Evolutionary conservation across 2,329 filamentous ascomycete species (phyloP), one percentile per base, ranked within the genome.

Genomic region (Geosmithia morbida): DNA sequence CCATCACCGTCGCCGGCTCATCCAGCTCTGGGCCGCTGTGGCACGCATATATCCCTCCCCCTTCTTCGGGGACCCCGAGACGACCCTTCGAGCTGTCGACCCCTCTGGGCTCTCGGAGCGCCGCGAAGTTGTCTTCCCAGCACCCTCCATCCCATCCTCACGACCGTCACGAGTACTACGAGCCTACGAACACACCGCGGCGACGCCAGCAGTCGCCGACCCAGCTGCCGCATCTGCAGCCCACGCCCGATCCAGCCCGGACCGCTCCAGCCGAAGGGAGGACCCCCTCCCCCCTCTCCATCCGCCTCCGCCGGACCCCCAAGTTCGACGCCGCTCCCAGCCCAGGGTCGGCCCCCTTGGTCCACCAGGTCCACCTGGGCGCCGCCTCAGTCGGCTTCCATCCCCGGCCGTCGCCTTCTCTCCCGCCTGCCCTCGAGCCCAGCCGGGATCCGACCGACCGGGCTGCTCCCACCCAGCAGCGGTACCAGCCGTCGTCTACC

Each of bases 81-180:
- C 22, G 22, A 26, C 22, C 8, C 22, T 26, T 64, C 71, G 68
- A 59, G 64, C 75, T 75, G 71, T 74, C 67, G 59, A 60, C 64
- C 56, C 57, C 58, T 57, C 59, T 56, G 51, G 53, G 54, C 54
- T 58, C 55, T 54, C 58, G 59, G 56, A 61, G 58, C 54, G 61
- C 63, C 63, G 67, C 66, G 64, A 68, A 66, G 60, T 66, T 70
- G 69, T 66, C 68, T 56, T 64, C 60, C 59, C 61, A 59, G 61
- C 64, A 57, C 48, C 56, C 63, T 52, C 56, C 60, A 45, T 57
- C 59, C 44, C 56, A 59, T 54, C 60, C 60, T 72, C 59, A 74
- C 67, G 72, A 75, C 71, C 67, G 66, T 70, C 64, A 75, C 74
- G 71, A 75, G 59, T 64, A 56, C 63, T 60, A 75, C 70, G 70